A percentile compares a stretch with the other conserved stretches of the same genome.
phyloP scores from a whole-genome alignment of 345 rosid genomes.

The Citropsis articulata region DNA sequence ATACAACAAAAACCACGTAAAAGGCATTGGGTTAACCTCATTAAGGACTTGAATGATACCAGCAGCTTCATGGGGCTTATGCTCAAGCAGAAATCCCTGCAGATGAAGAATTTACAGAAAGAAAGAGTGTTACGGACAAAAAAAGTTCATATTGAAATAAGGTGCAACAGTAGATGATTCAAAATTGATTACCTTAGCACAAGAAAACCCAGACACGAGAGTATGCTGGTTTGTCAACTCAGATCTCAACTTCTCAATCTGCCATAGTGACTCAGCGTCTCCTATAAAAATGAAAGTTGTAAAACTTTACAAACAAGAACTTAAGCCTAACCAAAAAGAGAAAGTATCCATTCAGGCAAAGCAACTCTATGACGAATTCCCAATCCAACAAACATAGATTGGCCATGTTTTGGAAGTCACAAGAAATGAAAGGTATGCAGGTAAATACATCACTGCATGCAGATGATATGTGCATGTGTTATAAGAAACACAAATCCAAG shows the following conservation, averaged over 20 bases:
- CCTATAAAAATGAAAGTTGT: slow-evolving; percentile 36
- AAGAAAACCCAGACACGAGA: slow-evolving; percentile 58
- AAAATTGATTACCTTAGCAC: slow-evolving; percentile 63
- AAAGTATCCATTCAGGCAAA: not conserved
- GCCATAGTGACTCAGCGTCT: slow-evolving; percentile 69
- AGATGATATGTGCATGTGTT: no score
- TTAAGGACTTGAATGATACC: slow-evolving; percentile 51
- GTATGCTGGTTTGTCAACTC: slow-evolving; percentile 56
- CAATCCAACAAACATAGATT: not conserved
- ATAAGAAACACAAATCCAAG: no score
- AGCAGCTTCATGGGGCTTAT: slow-evolving; percentile 76
- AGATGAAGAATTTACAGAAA: not conserved
- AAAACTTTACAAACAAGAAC: not conserved
- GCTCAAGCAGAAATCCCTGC: slow-evolving; percentile 72
- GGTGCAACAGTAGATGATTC: not conserved
- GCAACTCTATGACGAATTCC: not conserved
- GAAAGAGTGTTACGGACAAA: not conserved
- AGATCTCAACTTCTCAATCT: slow-evolving; percentile 71
- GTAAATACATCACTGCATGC: not conserved
- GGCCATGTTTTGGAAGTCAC: not conserved
- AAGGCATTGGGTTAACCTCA: slow-evolving; percentile 42
- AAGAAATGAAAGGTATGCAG: not conserved
- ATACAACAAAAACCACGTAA: not conserved
- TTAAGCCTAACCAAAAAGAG: not conserved
- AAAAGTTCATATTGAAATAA: not conserved